These are phyloP conservation scores for Cryphonectria radicalis DNA, from an alignment of 2,329 filamentous ascomycete genomes.

Conservation along the genomic window DNA sequence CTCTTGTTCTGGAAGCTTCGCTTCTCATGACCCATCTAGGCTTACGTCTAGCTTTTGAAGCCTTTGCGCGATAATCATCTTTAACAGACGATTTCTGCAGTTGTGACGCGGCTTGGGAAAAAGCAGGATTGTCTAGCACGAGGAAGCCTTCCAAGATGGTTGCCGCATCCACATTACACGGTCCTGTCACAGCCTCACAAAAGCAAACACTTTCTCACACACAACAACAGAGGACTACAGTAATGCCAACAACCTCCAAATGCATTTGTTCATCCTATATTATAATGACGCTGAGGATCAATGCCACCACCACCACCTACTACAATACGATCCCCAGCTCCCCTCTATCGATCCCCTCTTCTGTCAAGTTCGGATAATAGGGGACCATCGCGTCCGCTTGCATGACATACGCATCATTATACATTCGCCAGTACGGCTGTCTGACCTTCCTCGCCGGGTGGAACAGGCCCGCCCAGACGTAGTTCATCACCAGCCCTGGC, in stretches of 20 bases:
- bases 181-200: background rate
- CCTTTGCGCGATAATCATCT: too few relatives aligned
- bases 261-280: background rate
- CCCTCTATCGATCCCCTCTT: constrained; percentile 76
- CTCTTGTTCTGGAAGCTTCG: background rate
- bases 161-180: background rate
- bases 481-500: constrained; percentile 92
- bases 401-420: constrained; percentile 97
- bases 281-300: background rate
- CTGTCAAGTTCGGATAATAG: constrained; percentile 87
- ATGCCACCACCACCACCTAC: background rate
- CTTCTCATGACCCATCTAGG: background rate
- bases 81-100: background rate
- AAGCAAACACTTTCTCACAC: background rate
- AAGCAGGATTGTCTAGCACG: background rate
- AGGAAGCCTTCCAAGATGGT: background rate
- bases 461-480: constrained; percentile 96
- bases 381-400: constrained; percentile 93
- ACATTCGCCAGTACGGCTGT: constrained; percentile 92
- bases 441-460: constrained; percentile 95
- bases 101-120: background rate
- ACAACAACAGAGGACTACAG: background rate
- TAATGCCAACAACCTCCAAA: background rate
- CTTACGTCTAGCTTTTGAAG: background rate
- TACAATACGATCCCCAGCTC: constrained; percentile 85